Percentiles rank a stretch among this genome's conserved stretches.
Evolutionary conservation across 1,284 basidiomycete genomes (phyloP).

Genomic region (Fomitopsis schrenkii): DNA sequence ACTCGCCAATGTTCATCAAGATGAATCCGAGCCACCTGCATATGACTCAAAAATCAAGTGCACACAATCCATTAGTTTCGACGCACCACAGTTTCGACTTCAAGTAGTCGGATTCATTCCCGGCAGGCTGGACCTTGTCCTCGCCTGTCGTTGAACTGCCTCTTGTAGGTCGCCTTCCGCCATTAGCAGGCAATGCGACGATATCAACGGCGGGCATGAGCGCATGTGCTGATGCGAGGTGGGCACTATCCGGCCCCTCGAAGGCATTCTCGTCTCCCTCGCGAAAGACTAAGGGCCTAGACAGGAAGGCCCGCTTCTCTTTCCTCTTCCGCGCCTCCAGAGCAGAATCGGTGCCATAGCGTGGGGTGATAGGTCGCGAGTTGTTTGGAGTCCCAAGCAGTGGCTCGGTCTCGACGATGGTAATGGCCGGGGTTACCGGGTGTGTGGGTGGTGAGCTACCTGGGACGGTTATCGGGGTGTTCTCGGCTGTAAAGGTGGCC

Average conservation of each 20-base stretch:
- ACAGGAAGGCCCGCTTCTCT: conserved; percentile 13
- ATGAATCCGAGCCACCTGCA: conserved; percentile 86
- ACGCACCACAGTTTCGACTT: conserved; percentile 77
- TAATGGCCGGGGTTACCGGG: conserved; percentile 4
- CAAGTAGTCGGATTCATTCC: conserved; percentile 64
- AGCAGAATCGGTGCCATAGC: background rate
- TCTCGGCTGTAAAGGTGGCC: background rate
- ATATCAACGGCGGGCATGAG: conserved; percentile 24
- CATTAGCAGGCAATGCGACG: conserved; percentile 9
- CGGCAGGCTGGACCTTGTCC: conserved; percentile 28
- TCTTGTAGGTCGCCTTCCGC: background rate
- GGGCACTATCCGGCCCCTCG: conserved; percentile 15
- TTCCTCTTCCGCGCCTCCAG: background rate
- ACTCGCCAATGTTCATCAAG: conserved; percentile 90
- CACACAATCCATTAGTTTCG: background rate
- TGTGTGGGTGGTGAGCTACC: background rate
- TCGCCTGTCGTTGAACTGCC: conserved; percentile 15
- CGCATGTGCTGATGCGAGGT: conserved; percentile 20
- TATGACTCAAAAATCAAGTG: background rate
- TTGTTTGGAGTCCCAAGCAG: conserved; percentile 7
- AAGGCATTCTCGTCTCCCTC: conserved; percentile 4
- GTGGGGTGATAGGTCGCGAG: background rate
- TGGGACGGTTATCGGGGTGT: background rate
- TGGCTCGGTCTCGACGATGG: conserved; percentile 19
- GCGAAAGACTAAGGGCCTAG: conserved; percentile 10